Conservation (phyloP, 1,284 basidiomycete genomes). For the Cutaneotrichosporon sp. region DNA sequence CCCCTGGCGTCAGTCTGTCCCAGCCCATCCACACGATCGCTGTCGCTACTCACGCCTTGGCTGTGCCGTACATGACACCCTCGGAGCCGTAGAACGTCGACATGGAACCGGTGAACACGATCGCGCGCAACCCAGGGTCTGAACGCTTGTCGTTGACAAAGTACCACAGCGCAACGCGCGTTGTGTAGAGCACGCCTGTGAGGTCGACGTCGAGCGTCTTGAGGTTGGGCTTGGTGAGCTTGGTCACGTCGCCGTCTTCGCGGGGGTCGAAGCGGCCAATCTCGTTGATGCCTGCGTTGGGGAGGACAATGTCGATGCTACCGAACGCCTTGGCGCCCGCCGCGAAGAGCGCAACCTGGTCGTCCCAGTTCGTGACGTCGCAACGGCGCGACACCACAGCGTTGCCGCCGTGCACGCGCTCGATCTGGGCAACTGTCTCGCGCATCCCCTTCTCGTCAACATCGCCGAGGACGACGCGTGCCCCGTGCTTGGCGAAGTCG, state of each 20-base stretch:
- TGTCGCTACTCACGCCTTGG: slow-evolving; percentile 20
- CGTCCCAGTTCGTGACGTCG: slow-evolving; percentile 27
- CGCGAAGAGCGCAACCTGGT: slow-evolving; percentile 26
- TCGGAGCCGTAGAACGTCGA: slow-evolving; percentile 20
- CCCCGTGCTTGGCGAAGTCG: slow-evolving; percentile 24
- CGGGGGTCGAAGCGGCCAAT: slow-evolving; percentile 21
- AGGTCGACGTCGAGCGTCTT: slow-evolving; percentile 27
- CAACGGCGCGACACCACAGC: slow-evolving; percentile 27
- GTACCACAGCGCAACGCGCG: slow-evolving; percentile 25
- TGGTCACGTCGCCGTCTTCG: slow-evolving; percentile 7
- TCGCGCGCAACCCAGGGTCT: slow-evolving; percentile 15
- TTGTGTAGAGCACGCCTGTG: slow-evolving; percentile 24
- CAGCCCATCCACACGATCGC: not conserved
- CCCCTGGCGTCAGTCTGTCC: slow-evolving; percentile 11
- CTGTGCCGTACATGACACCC: slow-evolving; percentile 23
- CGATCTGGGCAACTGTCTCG: slow-evolving; percentile 13
- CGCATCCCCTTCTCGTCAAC: slow-evolving; percentile 17
- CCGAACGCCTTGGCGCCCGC: slow-evolving; percentile 18
- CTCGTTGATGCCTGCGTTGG: slow-evolving; percentile 26
- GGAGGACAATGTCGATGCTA: slow-evolving; percentile 25
- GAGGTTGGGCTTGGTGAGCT: slow-evolving; percentile 22
- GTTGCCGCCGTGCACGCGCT: slow-evolving; percentile 31
- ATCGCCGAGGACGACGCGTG: slow-evolving; percentile 25
- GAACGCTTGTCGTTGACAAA: slow-evolving; percentile 21
- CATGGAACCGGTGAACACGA: slow-evolving; percentile 22